Conservation (phyloP, 2,329 filamentous ascomycete genomes). For the Grosmannia clavigera region DNA sequence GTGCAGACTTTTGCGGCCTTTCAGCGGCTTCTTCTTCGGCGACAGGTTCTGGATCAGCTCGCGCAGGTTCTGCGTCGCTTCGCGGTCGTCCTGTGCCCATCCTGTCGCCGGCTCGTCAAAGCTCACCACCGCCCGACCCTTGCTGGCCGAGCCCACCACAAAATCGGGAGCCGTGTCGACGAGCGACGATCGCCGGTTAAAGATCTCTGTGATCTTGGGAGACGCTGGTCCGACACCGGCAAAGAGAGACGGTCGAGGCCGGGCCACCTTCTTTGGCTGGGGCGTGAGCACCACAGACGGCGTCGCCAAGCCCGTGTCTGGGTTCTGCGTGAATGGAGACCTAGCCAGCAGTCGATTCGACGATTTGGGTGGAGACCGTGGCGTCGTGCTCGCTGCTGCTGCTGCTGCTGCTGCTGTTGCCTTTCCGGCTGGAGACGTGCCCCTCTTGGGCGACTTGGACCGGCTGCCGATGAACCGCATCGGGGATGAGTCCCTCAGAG, state of each 20-base stretch:
- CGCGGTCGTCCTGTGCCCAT: slow-evolving; percentile 41
- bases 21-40: slow-evolving; percentile 56
- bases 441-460: slow-evolving; percentile 10
- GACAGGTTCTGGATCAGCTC: slow-evolving; percentile 70
- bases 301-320: slow-evolving; percentile 41
- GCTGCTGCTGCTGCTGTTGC: slow-evolving; percentile 1
- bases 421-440: background rate
- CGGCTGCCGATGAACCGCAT: slow-evolving; percentile 12
- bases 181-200: slow-evolving; percentile 60
- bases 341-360: slow-evolving; percentile 13
- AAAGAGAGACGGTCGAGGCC: slow-evolving; percentile 51
- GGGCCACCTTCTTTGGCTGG: slow-evolving; percentile 35
- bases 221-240: slow-evolving; percentile 64
- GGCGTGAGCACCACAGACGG: slow-evolving; percentile 54
- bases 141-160: slow-evolving; percentile 33
- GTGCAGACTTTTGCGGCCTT: slow-evolving; percentile 62
- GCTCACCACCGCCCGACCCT: slow-evolving; percentile 37
- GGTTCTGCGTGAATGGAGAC: slow-evolving; percentile 41
- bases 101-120: slow-evolving; percentile 61
- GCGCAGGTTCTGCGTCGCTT: slow-evolving; percentile 54
- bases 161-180: slow-evolving; percentile 54
- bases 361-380: slow-evolving; percentile 17
- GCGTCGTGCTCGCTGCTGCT: slow-evolving; percentile 18
- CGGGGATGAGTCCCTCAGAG: slow-evolving; percentile 10
- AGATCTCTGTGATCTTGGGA: slow-evolving; percentile 56